Percentiles rank a stretch among this genome's conserved stretches.
Conservation (phyloP, 345 rosid species). For the Garcia nutans region DNA sequence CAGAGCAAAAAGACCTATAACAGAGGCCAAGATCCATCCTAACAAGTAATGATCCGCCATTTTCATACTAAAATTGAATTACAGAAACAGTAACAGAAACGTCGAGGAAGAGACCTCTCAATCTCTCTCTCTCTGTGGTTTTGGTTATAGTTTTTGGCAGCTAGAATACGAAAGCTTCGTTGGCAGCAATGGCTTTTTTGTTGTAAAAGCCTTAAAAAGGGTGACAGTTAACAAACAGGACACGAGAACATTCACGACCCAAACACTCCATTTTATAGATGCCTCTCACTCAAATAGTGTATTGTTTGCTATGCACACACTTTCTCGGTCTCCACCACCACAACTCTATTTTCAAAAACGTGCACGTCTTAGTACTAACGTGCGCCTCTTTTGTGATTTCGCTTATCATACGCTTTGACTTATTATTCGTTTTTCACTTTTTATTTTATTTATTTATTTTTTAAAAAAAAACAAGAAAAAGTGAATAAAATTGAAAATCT, state of each 20-base stretch:
- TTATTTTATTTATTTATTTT: neutral
- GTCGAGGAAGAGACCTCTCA: neutral
- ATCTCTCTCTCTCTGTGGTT: neutral
- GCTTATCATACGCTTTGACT: neutral
- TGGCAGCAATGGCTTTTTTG: slow-evolving; percentile 18
- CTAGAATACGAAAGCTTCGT: slow-evolving; percentile 1
- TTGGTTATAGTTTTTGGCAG: neutral
- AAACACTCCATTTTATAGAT: slow-evolving; percentile 15
- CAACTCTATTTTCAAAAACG: neutral
- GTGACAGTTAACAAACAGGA: neutral
- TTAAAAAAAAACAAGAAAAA: neutral
- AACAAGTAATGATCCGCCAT: slow-evolving; percentile 24
- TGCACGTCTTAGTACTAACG: neutral
- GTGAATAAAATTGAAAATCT: neutral
- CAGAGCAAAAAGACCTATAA: slow-evolving; percentile 7
- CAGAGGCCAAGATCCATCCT: slow-evolving; percentile 19
- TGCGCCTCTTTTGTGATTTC: neutral
- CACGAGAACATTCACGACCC: slow-evolving; percentile 11
- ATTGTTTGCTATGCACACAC: no score
- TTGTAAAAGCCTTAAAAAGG: no score
- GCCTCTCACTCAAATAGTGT: neutral
- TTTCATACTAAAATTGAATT: neutral
- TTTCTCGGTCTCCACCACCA: neutral
- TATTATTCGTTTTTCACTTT: neutral
- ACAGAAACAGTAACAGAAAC: neutral